Evolutionary conservation across 352 stramenopile species (phyloP), one percentile per base, ranked within the genome.

Genomic region (Globisporangium alternatum): DNA sequence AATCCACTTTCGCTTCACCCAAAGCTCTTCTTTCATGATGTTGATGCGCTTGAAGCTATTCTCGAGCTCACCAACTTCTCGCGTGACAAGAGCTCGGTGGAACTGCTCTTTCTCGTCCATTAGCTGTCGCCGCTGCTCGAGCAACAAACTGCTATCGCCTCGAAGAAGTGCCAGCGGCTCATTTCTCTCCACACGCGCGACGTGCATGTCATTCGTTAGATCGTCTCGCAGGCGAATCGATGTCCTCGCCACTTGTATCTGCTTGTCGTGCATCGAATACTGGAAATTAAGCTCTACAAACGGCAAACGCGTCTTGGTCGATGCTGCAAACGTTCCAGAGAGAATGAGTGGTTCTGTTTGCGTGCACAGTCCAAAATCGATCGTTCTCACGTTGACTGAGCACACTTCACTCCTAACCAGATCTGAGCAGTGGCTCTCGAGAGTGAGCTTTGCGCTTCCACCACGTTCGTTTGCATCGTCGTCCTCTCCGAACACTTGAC

Each of bases 21-120:
- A 82, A 8, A 82, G 45, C 39, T 82, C 69, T 56, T 78, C 69
- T 57, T 80, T 82, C 75, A 78, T 80, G 28, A 77, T 75, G 44
- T 71, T 70, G 28, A 75, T 15, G 30, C 71, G 72, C 56, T 82
- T 82, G 65, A 82, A 80, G 25, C 66, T 22, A 25, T 80, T 82
- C 21, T 80, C 70, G 3, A 67, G 53, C 30, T 74, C 67, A 0
- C 69, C 67, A 12, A 80, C 60, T 62, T 80, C 67, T 44, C 68
- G 51, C 2, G 56, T 37, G 10, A 71, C 48, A 1, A 76, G 59
- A 5, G 30, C 43, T 19, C 25, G 15, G 37, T 71, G 41, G 62
- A 80, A 82, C 2, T 45, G 43, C 9, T 44, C 44, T 21, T 80
- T 82, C 45, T 68, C 58, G 31, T 67, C 64, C 72, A 82, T 82